phyloP scores from a whole-genome alignment of 1,284 basidiomycete genomes.

The Moniliophthora roreri region DNA sequence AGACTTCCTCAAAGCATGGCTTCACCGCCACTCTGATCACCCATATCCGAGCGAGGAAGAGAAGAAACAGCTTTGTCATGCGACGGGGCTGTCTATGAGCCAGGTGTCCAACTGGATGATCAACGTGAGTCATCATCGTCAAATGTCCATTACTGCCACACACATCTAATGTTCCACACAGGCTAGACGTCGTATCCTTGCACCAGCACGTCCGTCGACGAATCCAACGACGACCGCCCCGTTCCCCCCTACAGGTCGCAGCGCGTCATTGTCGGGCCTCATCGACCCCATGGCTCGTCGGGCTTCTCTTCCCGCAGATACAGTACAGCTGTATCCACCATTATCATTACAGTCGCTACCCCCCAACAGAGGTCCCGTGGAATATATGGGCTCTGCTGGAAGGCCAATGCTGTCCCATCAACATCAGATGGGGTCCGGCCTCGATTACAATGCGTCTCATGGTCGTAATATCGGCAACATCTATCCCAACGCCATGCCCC shows the following conservation, averaged over 20 bases:
- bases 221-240: slow-evolving; percentile 76
- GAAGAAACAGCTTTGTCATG: slow-evolving; percentile 85
- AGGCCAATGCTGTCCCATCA: slow-evolving; percentile 13
- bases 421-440: slow-evolving; percentile 16
- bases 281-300: slow-evolving; percentile 40
- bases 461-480: slow-evolving; percentile 15
- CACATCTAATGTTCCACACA: slow-evolving; percentile 25
- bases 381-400: slow-evolving; percentile 11
- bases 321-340: slow-evolving; percentile 70
- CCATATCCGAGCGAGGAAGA: slow-evolving; percentile 91
- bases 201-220: slow-evolving; percentile 71
- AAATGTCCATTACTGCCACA: slow-evolving; percentile 10
- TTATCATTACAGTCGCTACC: slow-evolving; percentile 64
- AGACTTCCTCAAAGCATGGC: slow-evolving; percentile 88
- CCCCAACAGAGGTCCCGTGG: slow-evolving; percentile 19
- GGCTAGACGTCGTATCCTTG: slow-evolving; percentile 80
- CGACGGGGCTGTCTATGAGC: slow-evolving; percentile 83
- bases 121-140: slow-evolving; percentile 56
- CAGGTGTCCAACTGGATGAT: slow-evolving; percentile 94
- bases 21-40: slow-evolving; percentile 85
- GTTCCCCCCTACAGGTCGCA: slow-evolving; percentile 51
- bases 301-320: slow-evolving; percentile 51
- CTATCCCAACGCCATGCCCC: slow-evolving; percentile 12
- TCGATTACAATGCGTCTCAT: slow-evolving; percentile 11
- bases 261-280: slow-evolving; percentile 41